A percentile compares a stretch with the other conserved stretches of the same genome.
Conservation (phyloP, 2,329 filamentous ascomycete species). For the Penicillium freii region DNA sequence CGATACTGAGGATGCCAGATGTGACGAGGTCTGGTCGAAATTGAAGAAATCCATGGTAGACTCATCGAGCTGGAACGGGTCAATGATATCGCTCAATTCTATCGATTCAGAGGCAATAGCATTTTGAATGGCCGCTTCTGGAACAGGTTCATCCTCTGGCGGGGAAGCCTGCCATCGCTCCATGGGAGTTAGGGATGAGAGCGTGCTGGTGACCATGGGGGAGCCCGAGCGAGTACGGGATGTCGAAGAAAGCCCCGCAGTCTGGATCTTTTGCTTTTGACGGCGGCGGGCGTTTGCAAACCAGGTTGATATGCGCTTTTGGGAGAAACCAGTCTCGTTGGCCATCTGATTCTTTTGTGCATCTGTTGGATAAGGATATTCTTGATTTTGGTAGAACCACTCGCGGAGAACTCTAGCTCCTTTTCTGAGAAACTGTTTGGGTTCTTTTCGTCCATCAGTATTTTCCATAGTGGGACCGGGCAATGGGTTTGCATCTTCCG, state of each 20-base stretch:
- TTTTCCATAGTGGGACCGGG: not conserved
- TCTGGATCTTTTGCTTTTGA: slow-evolving; percentile 39
- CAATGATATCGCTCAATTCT: slow-evolving; percentile 3
- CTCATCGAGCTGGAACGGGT: slow-evolving; percentile 17
- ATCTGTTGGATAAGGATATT: slow-evolving; percentile 51
- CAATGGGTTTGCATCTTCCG: slow-evolving; percentile 35
- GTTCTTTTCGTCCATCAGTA: slow-evolving; percentile 19
- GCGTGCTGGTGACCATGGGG: slow-evolving; percentile 41
- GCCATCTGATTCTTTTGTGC: slow-evolving; percentile 46
- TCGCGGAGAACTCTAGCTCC: slow-evolving; percentile 46
- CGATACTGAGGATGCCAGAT: slow-evolving; percentile 31
- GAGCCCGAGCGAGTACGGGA: slow-evolving; percentile 41
- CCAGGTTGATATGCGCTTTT: slow-evolving; percentile 51
- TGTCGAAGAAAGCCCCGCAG: slow-evolving; percentile 17
- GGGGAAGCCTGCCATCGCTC: slow-evolving; percentile 49
- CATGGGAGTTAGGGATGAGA: slow-evolving; percentile 46
- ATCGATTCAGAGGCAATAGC: slow-evolving; percentile 28
- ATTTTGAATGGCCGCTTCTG: slow-evolving; percentile 40
- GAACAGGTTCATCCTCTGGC: slow-evolving; percentile 47
- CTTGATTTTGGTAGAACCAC: slow-evolving; percentile 49
- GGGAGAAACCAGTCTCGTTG: slow-evolving; percentile 47
- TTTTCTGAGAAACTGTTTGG: slow-evolving; percentile 46
- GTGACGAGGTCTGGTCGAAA: slow-evolving; percentile 29
- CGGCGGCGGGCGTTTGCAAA: slow-evolving; percentile 53
- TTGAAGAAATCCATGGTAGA: slow-evolving; percentile 27